Evolutionary conservation across 2,329 filamentous ascomycete genomes (phyloP).

Genomic region (Neopestalotiopsis sp.): DNA sequence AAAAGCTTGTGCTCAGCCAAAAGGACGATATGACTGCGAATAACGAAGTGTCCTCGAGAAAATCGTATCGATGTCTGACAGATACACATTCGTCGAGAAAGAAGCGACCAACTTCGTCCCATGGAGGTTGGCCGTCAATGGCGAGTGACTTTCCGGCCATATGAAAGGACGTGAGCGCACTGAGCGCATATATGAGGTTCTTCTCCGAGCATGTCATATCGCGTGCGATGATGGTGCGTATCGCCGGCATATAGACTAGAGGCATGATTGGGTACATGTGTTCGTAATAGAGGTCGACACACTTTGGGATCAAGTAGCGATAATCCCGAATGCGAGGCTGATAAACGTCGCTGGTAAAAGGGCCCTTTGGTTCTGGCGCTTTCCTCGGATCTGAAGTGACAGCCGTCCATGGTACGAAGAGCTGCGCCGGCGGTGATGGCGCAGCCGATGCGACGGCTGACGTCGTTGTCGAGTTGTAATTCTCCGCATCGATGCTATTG

Average conservation of each 20-base stretch:
- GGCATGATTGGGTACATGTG: constrained; percentile 71
- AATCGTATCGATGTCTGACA: constrained; percentile 61
- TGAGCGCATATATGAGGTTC: constrained; percentile 61
- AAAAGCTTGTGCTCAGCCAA: constrained; percentile 65
- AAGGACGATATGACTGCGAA: constrained; percentile 67
- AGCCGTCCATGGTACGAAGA: constrained; percentile 37
- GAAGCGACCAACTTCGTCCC: constrained; percentile 58
- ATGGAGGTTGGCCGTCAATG: constrained; percentile 44
- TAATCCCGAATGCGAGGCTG: constrained; percentile 47
- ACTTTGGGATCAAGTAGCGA: constrained; percentile 56
- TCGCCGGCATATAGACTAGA: constrained; percentile 61
- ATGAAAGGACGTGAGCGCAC: constrained; percentile 58
- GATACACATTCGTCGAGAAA: constrained; percentile 64
- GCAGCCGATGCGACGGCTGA: constrained; percentile 17
- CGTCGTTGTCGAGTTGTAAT: constrained; percentile 19
- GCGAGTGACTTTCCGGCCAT: constrained; percentile 51
- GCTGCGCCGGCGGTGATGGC: constrained; percentile 31
- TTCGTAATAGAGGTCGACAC: constrained; percentile 66
- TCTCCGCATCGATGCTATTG: constrained; percentile 21
- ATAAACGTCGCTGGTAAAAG: constrained; percentile 49
- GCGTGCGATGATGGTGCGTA: constrained; percentile 54
- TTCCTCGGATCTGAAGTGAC: constrained; percentile 37
- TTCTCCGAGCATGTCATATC: constrained; percentile 44
- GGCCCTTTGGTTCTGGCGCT: constrained; percentile 42
- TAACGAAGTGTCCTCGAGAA: constrained; percentile 60